Percentiles rank a stretch among this genome's conserved stretches.
Evolutionary conservation across 2,329 filamentous ascomycete genomes (phyloP).

Genomic region (Beauveria bassiana): DNA sequence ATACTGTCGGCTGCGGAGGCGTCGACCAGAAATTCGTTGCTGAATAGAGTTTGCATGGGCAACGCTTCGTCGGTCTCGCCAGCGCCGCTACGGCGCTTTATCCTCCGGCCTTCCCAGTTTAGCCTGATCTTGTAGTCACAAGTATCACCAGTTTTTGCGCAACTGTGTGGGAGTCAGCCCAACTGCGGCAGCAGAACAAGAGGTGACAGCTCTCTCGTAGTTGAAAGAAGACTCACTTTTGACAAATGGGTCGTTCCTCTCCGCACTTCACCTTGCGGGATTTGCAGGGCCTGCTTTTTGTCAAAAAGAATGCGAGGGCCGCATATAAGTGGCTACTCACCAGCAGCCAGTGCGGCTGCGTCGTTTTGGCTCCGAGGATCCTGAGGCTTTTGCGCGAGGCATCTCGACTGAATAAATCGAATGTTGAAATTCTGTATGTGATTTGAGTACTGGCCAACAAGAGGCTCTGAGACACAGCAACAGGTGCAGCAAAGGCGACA

Average conservation of each 20-base stretch:
- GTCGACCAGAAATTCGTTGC: neutral
- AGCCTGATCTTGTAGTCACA: slow-evolving; percentile 78
- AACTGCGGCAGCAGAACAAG: neutral
- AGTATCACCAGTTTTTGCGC: slow-evolving; percentile 59
- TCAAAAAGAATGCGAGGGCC: neutral
- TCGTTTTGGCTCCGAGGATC: slow-evolving; percentile 35
- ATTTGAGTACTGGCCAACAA: neutral
- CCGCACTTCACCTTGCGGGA: slow-evolving; percentile 67
- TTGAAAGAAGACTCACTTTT: slow-evolving; percentile 41
- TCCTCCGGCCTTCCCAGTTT: slow-evolving; percentile 65
- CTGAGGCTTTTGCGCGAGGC: slow-evolving; percentile 36
- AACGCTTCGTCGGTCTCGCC: neutral
- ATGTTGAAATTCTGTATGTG: neutral
- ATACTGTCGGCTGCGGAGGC: neutral
- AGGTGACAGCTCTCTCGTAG: neutral
- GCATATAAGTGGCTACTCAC: slow-evolving; percentile 21
- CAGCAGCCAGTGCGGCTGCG: slow-evolving; percentile 39
- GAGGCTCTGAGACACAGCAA: neutral
- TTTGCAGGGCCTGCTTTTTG: slow-evolving; percentile 61
- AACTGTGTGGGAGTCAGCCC: slow-evolving; percentile 30
- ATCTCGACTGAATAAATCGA: slow-evolving; percentile 19
- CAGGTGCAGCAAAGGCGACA: neutral
- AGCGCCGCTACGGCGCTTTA: slow-evolving; percentile 13
- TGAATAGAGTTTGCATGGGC: neutral
- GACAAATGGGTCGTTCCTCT: slow-evolving; percentile 65